Evolutionary conservation across 1,284 basidiomycete species (phyloP).

Genomic region (Sanguinoderma infundibulare): DNA sequence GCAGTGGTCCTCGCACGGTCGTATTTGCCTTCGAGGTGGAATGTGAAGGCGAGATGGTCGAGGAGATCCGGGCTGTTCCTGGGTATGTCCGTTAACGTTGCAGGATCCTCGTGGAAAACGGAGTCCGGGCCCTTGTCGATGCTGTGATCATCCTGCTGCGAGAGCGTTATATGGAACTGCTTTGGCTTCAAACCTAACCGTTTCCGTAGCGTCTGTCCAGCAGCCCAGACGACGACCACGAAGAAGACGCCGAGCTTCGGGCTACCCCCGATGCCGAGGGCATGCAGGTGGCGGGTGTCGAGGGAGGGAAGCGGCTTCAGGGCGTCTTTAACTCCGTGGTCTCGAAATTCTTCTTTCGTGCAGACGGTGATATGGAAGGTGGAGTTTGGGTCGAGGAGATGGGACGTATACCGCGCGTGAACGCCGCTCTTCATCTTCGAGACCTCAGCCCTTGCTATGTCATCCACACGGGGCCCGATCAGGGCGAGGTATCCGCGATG

Average conservation of each 20-base stretch:
- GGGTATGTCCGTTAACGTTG: constrained; percentile 21
- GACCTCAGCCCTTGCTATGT: constrained; percentile 32
- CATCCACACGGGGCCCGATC: constrained; percentile 39
- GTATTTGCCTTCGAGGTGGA: constrained; percentile 44
- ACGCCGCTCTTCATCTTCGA: constrained; percentile 6
- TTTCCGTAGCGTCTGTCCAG: constrained; percentile 53
- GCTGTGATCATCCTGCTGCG: constrained; percentile 45
- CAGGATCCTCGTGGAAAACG: constrained; percentile 39
- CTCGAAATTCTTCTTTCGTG: constrained; percentile 40
- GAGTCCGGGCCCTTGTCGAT: constrained; percentile 52
- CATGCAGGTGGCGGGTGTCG: constrained; percentile 22
- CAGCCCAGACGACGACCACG: constrained; percentile 59
- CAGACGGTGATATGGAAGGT: constrained; percentile 47
- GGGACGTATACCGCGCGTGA: constrained; percentile 1
- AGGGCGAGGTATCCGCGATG: constrained; percentile 27
- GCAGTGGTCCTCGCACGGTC: constrained; percentile 40
- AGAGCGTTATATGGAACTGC: constrained; percentile 60
- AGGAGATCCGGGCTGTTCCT: constrained; percentile 41
- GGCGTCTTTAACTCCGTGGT: constrained; percentile 5
- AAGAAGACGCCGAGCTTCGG: constrained; percentile 43
- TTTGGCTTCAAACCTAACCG: constrained; percentile 51
- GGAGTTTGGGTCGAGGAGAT: constrained; percentile 18
- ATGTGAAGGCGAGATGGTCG: constrained; percentile 54
- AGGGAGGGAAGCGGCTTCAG: constrained; percentile 11
- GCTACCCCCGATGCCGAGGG: constrained; percentile 46